Conservation (phyloP, 352 stramenopile genomes). For the Pythium myriotylum region DNA sequence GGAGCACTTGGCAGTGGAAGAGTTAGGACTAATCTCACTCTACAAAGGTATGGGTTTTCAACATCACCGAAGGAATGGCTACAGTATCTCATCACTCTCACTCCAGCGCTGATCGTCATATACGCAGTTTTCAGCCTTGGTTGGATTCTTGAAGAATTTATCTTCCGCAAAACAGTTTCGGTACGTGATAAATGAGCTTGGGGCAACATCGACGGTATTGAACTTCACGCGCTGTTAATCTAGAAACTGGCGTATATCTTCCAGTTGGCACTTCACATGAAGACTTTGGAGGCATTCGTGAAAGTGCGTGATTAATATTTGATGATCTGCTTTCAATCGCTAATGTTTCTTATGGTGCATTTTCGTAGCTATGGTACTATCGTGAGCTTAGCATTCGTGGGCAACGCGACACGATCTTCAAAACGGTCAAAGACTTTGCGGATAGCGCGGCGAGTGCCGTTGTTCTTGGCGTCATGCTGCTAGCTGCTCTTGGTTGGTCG, state of each 20-base stretch:
- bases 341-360: too few species aligned
- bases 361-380: conserved; percentile 48
- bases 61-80: background rate
- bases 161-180: conserved; percentile 39
- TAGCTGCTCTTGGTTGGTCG: conserved; percentile 66
- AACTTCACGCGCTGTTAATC: background rate
- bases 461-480: conserved; percentile 49
- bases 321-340: too few species aligned
- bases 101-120: conserved; percentile 42
- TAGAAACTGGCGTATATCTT: conserved; percentile 56
- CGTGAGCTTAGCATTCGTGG: conserved; percentile 44
- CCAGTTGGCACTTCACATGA: conserved; percentile 51
- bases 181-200: conserved; percentile 25
- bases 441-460: conserved; percentile 45
- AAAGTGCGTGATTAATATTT: conserved; percentile 26
- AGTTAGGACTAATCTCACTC: conserved; percentile 56
- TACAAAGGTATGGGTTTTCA: conserved; percentile 51
- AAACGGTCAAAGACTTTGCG: conserved; percentile 33
- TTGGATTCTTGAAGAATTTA: conserved; percentile 54
- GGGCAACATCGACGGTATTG: background rate
- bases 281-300: conserved; percentile 48
- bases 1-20: conserved; percentile 64
- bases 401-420: conserved; percentile 31
- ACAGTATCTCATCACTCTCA: too few species aligned
- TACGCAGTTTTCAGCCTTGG: conserved; percentile 45